Conservation (phyloP, 495 filamentous ascomycete genomes). For the Aspergillus egyptiacus region DNA sequence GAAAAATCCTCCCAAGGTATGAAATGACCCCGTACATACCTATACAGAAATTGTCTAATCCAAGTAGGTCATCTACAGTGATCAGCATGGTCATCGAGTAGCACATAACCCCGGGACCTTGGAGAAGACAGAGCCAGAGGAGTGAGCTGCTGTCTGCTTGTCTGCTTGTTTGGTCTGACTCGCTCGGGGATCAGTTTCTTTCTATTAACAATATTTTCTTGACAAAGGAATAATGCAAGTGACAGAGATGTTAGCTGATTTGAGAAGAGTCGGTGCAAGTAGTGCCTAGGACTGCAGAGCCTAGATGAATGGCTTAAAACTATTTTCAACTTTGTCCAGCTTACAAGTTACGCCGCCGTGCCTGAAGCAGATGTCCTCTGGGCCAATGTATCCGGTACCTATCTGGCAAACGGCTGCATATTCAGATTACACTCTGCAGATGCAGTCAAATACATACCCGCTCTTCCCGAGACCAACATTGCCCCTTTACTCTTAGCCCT, state of each 20-base stretch:
- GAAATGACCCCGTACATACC: no score
- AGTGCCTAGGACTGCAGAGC: slow-evolving; percentile 42
- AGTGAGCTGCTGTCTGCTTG: not conserved
- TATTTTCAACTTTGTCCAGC: slow-evolving; percentile 41
- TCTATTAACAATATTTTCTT: not conserved
- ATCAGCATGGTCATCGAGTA: slow-evolving; percentile 27
- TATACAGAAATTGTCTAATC: not conserved
- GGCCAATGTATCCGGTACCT: slow-evolving; percentile 42
- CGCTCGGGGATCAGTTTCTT: not conserved
- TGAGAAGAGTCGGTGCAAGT: slow-evolving; percentile 38
- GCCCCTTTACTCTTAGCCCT: slow-evolving; percentile 44
- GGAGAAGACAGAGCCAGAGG: slow-evolving; percentile 12
- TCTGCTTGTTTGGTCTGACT: not conserved
- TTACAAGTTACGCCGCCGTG: slow-evolving; percentile 25
- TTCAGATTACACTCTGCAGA: slow-evolving; percentile 40
- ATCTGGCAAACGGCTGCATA: slow-evolving; percentile 37
- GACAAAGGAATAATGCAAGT: no score
- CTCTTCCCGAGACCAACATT: slow-evolving; percentile 27
- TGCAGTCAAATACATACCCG: slow-evolving; percentile 41
- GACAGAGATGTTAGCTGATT: slow-evolving; percentile 23
- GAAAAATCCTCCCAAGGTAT: slow-evolving; percentile 5
- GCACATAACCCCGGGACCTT: slow-evolving; percentile 23
- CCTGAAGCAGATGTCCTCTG: slow-evolving; percentile 40
- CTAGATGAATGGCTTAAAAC: slow-evolving; percentile 31
- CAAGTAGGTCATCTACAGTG: slow-evolving; percentile 21